Evolutionary conservation across 257 asterid species (phyloP).

Genomic region (Primulina huaijiensis): DNA sequence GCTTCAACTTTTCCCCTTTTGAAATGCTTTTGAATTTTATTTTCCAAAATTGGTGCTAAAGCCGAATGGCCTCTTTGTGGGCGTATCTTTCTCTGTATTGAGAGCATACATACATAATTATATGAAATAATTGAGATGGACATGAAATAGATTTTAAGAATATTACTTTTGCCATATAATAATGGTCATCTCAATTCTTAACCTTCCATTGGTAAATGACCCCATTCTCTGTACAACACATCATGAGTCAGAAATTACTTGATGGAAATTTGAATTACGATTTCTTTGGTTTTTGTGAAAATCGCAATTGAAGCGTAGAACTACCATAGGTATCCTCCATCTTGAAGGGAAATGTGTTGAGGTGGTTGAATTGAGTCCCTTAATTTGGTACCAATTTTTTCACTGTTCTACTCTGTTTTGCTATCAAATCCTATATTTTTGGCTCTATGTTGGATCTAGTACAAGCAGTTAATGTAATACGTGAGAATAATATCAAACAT

Average conservation of each 20-base stretch:
- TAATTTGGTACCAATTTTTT: background rate
- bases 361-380: background rate
- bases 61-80: background rate
- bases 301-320: background rate
- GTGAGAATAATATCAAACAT: background rate
- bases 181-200: background rate
- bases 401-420: constrained; percentile 1
- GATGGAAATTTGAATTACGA: background rate
- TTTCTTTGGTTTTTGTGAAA: background rate
- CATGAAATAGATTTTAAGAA: constrained; percentile 2
- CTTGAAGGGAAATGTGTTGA: background rate
- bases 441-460: background rate
- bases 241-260: background rate
- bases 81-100: background rate
- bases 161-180: background rate
- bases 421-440: background rate
- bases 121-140: background rate
- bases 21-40: background rate
- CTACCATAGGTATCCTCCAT: background rate
- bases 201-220: background rate
- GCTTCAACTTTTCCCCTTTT: constrained; percentile 9
- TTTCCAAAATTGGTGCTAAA: background rate
- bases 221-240: background rate
- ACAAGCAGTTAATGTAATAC: background rate
- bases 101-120: constrained; percentile 1